Conservation (phyloP, 2,329 filamentous ascomycete species). For the Fusarium algeriense region DNA sequence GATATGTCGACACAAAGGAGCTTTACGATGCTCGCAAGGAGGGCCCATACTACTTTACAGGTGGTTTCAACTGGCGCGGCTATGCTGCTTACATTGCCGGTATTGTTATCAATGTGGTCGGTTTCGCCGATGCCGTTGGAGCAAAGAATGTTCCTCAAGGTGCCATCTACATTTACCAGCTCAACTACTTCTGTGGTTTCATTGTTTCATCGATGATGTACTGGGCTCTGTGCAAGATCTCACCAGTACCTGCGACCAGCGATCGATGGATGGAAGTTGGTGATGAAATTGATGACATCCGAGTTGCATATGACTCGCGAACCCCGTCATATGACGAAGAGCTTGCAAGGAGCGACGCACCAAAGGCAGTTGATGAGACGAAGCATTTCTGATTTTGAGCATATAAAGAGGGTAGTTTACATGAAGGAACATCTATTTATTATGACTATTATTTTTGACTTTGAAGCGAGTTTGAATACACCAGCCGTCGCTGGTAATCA, state of each 20-base stretch:
- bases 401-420: background rate
- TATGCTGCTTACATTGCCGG: conserved; percentile 86
- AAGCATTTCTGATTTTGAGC: conserved; percentile 27
- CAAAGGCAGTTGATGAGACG: conserved; percentile 20
- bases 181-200: conserved; percentile 93
- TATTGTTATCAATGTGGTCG: conserved; percentile 91
- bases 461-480: background rate
- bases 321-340: conserved; percentile 58
- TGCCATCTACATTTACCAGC: conserved; percentile 86
- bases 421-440: background rate
- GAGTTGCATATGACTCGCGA: conserved; percentile 59
- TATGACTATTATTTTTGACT: background rate
- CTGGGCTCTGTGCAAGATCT: conserved; percentile 75
- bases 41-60: conserved; percentile 79
- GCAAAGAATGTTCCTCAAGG: conserved; percentile 74
- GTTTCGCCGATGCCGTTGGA: conserved; percentile 87
- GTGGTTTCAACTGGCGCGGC: conserved; percentile 84
- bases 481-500: background rate
- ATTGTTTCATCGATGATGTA: conserved; percentile 76
- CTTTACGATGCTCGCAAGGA: conserved; percentile 79
- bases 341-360: conserved; percentile 24
- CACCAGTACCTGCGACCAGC: conserved; percentile 80
- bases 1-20: conserved; percentile 82
- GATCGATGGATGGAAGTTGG: conserved; percentile 83
- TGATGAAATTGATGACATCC: conserved; percentile 68